Evolutionary conservation across 345 rosid genomes (phyloP).

Genomic region (Nephelium lappaceum): DNA sequence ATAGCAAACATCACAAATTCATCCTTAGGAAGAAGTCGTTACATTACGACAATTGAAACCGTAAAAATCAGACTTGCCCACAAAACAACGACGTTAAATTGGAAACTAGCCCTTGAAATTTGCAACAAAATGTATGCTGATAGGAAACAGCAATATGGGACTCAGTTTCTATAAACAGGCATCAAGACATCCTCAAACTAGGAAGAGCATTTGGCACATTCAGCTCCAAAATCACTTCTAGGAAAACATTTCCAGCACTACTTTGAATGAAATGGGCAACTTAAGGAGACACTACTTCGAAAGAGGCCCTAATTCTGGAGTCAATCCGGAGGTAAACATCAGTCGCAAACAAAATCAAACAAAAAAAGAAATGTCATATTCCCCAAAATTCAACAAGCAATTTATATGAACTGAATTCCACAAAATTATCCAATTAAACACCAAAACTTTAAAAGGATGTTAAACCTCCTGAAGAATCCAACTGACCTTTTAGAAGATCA

Average conservation of each 20-base stretch:
- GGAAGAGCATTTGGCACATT: background rate
- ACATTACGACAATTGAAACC: background rate
- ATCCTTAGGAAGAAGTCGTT: background rate
- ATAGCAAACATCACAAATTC: background rate
- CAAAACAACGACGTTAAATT: background rate
- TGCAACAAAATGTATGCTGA: background rate
- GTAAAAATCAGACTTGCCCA: background rate
- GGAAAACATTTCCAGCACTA: background rate
- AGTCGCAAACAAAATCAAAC: conserved; percentile 8
- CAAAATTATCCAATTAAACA: background rate
- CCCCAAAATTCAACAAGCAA: background rate
- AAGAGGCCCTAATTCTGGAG: conserved; percentile 5
- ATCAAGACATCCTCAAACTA: background rate
- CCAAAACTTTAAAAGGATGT: background rate
- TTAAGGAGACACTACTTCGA: background rate
- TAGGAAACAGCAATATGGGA: background rate
- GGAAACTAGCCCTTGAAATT: background rate
- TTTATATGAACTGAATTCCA: conserved; percentile 2
- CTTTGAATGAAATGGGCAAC: conserved; percentile 1
- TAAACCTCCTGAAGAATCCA: background rate
- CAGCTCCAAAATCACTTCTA: background rate
- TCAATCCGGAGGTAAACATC: background rate
- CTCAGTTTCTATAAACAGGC: background rate
- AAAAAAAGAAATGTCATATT: background rate
- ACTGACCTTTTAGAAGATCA: conserved; percentile 4